Evolutionary conservation across 129 eudicot genomes (phyloP), one percentile per base, ranked within the genome.

Genomic region (Artemisia annua): DNA sequence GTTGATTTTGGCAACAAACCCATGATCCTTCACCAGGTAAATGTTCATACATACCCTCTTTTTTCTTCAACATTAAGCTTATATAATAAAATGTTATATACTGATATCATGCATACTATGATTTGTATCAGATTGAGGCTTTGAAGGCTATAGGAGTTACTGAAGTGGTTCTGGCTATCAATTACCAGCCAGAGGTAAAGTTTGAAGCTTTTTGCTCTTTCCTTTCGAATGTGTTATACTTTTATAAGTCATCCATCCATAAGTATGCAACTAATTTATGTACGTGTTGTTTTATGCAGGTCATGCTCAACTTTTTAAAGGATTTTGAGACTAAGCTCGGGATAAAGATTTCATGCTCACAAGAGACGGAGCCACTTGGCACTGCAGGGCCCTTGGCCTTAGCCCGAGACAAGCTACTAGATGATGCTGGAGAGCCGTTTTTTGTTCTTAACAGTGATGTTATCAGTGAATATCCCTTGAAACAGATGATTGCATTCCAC

Each of bases 1-100:
- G 98, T 94, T 70, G 98, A 94, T 56, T 94, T 94, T 66, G 98
- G 87, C 67, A 94, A 94, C 87, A 94, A 94, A 65, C 98, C 98
- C 52, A 94, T 94, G 98, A 94, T 94, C 79, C 82, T 94, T 76
- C 97, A 93, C 72, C 98, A 93, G 98, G 98, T 93, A 77, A 68
- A 28, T 49, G 18, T 8, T 68, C 67, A 43, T 60, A 32, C 18
- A 8, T 58, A 24, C 6, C 46, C 51, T 5, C n/a, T 1, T 59
- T 59, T 50, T 39, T 12, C 16, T 67, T 60, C 8, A 28, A 12
- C 67, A 48, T 67, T 18, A 35, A 48, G 64, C 73, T 24, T 63
- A 56, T n/a, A n/a, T 56, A 46, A 61, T 67, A 51, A 44, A 14
- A 56, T 46, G n/a, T 1, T 48, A 54, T 57, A 48, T 28, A 5